These are phyloP conservation scores for Biancaea sappan DNA, from an alignment of 306 rosid species.

Conservation along the genomic window DNA sequence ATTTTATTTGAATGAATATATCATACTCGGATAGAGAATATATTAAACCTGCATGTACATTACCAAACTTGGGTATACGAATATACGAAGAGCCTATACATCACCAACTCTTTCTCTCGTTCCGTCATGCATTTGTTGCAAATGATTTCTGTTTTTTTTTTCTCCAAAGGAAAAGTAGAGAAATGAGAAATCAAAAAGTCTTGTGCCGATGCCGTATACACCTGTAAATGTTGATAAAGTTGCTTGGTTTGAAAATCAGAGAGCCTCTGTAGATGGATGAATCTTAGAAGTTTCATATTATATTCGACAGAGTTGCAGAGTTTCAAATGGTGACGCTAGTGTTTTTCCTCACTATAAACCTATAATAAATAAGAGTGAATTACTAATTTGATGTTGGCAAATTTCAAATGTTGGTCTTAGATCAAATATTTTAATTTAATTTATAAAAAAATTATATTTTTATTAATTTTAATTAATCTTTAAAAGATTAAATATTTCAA, in stretches of 20 bases:
- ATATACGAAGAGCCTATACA: not conserved
- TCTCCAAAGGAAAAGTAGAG: not conserved
- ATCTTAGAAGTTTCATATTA: not conserved
- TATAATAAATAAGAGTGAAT: not conserved
- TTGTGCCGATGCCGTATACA: not conserved
- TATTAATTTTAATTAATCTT: too few relatives aligned
- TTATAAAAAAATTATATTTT: too few relatives aligned
- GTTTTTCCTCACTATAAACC: not conserved
- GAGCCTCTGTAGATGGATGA: not conserved
- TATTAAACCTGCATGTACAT: not conserved
- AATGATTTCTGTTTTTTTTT: not conserved
- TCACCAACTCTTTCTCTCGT: not conserved
- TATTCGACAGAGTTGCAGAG: not conserved
- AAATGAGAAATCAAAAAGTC: not conserved
- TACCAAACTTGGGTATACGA: not conserved
- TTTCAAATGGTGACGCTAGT: not conserved
- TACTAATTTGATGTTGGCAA: too few relatives aligned
- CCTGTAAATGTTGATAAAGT: constrained; percentile 7
- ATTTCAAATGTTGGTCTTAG: too few relatives aligned
- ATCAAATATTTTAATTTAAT: too few relatives aligned
- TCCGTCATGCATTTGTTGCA: not conserved
- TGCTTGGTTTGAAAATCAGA: constrained; percentile 12
- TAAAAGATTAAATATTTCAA: too few relatives aligned
- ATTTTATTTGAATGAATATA: not conserved
- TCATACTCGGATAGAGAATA: not conserved